Evolutionary conservation across 1,284 basidiomycete genomes (phyloP).

Genomic region (Melampsora medusae): DNA sequence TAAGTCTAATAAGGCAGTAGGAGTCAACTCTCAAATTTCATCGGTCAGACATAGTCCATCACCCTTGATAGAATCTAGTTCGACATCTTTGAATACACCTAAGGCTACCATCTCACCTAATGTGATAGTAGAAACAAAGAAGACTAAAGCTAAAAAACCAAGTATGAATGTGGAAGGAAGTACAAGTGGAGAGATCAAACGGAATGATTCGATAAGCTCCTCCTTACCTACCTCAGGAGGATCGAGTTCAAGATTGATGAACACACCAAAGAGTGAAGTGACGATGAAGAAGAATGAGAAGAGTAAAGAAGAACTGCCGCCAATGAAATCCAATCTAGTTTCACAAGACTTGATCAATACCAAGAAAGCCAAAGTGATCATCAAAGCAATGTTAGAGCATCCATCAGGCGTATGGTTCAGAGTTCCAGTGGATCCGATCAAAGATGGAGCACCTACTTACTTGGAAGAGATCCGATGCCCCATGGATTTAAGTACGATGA

Average conservation of each 20-base stretch:
- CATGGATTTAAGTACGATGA: conserved; percentile 91
- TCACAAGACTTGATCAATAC: too few species aligned
- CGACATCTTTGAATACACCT: conserved; percentile 1
- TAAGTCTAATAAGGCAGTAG: not conserved
- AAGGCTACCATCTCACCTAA: not conserved
- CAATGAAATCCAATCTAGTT: too few species aligned
- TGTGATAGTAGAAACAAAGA: not conserved
- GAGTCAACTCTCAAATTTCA: not conserved
- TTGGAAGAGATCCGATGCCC: conserved; percentile 86
- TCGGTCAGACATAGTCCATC: not conserved
- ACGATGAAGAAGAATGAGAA: too few species aligned
- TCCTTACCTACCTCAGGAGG: not conserved
- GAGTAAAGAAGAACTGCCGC: too few species aligned
- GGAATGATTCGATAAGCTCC: not conserved
- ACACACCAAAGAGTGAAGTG: not conserved
- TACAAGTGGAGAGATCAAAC: too few species aligned
- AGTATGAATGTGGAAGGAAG: not conserved
- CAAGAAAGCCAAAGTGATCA: conserved; percentile 69
- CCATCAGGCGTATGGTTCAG: conserved; percentile 75
- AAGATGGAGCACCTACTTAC: conserved; percentile 64
- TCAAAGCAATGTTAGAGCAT: conserved; percentile 67
- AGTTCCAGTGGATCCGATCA: conserved; percentile 78
- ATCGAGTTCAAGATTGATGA: not conserved
- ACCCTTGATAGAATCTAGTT: not conserved
- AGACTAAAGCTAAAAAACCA: conserved; percentile 34